Conservation (phyloP, 2,329 filamentous ascomycete genomes). For the Aspergillus fructus region DNA sequence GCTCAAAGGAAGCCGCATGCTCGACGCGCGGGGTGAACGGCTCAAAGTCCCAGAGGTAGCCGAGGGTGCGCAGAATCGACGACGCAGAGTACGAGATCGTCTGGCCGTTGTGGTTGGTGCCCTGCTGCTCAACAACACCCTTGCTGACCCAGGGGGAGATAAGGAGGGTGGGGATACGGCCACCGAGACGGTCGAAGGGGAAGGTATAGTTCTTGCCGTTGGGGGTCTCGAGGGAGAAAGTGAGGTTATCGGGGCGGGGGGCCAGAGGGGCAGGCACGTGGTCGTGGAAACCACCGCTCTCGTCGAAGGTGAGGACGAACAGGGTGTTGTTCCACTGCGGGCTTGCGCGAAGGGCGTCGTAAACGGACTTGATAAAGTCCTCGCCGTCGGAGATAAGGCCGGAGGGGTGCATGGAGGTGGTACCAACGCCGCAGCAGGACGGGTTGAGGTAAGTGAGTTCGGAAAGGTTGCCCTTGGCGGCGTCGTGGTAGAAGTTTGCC, state of each 20-base stretch:
- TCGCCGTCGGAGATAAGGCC: slow-evolving; percentile 39
- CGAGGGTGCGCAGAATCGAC: slow-evolving; percentile 30
- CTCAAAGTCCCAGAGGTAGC: slow-evolving; percentile 37
- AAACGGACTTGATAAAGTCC: slow-evolving; percentile 36
- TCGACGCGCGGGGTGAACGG: slow-evolving; percentile 31
- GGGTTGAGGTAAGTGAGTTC: slow-evolving; percentile 40
- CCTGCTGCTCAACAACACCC: slow-evolving; percentile 33
- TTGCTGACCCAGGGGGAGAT: slow-evolving; percentile 33
- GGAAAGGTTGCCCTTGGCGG: slow-evolving; percentile 30
- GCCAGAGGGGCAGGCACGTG: slow-evolving; percentile 38
- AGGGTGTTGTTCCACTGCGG: slow-evolving; percentile 38
- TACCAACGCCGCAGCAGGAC: slow-evolving; percentile 40
- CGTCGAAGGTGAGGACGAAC: slow-evolving; percentile 39
- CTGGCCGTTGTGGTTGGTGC: slow-evolving; percentile 21
- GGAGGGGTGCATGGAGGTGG: slow-evolving; percentile 36
- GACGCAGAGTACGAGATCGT: slow-evolving; percentile 28
- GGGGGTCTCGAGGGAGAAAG: slow-evolving; percentile 33
- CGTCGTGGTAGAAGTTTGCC: slow-evolving; percentile 35
- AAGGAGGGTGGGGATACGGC: slow-evolving; percentile 30
- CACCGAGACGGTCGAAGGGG: slow-evolving; percentile 29
- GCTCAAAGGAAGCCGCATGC: slow-evolving; percentile 29
- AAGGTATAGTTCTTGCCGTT: slow-evolving; percentile 28
- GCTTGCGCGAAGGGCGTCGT: slow-evolving; percentile 35
- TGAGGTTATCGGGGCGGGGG: slow-evolving; percentile 32
- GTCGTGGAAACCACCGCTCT: slow-evolving; percentile 41